These are phyloP conservation scores for Phytopythium chamaehyphon DNA, from an alignment of 352 stramenopile genomes.

Conservation along the genomic window DNA sequence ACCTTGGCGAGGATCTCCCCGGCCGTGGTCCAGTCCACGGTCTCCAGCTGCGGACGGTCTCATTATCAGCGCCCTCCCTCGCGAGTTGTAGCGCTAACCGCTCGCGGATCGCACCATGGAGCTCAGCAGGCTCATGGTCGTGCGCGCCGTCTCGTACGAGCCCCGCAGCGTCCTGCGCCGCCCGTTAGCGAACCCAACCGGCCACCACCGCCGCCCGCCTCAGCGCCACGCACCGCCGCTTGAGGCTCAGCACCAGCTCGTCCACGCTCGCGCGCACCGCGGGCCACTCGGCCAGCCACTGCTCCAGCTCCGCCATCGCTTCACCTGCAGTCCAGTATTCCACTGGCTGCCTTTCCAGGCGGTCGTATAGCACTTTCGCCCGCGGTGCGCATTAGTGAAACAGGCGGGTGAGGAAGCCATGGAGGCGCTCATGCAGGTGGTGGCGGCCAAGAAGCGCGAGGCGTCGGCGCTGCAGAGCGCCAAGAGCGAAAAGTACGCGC, in stretches of 20 bases:
- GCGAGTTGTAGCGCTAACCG: too few species aligned
- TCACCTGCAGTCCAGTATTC: neutral
- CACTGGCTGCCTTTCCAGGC: neutral
- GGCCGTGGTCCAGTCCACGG: slow-evolving; percentile 71
- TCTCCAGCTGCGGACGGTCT: slow-evolving; percentile 47
- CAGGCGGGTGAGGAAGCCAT: slow-evolving; percentile 16
- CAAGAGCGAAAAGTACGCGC: slow-evolving; percentile 77
- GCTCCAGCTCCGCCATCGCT: slow-evolving; percentile 35
- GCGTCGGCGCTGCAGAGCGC: slow-evolving; percentile 33
- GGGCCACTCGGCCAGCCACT: slow-evolving; percentile 79
- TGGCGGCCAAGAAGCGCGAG: slow-evolving; percentile 83
- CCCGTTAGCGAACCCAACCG: neutral
- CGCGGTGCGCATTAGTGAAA: neutral
- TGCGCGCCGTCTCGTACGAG: slow-evolving; percentile 80
- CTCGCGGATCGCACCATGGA: slow-evolving; percentile 74
- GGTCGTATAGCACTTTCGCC: slow-evolving; percentile 1
- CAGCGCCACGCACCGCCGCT: slow-evolving; percentile 45
- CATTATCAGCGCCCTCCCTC: too few species aligned
- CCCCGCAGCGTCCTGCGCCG: slow-evolving; percentile 54
- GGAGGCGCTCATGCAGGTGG: slow-evolving; percentile 67
- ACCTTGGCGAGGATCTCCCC: slow-evolving; percentile 86
- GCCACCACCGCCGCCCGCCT: neutral
- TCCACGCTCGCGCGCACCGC: slow-evolving; percentile 64
- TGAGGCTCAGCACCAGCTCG: slow-evolving; percentile 74
- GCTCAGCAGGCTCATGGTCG: slow-evolving; percentile 66